Conservation (phyloP, 108 stramenopile genomes). For the Pseudonitzschia delicatissima region DNA sequence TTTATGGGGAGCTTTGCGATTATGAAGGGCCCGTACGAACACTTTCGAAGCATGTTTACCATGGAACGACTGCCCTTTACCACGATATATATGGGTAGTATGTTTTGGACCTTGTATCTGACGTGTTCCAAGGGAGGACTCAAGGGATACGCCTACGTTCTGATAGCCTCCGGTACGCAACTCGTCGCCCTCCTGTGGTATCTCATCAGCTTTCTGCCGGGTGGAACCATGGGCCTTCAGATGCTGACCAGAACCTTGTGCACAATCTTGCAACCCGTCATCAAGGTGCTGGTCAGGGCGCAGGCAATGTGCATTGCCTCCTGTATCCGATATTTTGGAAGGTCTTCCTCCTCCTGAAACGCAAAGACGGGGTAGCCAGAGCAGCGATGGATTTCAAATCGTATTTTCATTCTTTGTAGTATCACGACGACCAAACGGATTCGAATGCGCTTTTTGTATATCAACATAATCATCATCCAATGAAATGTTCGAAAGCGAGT, state of each 20-base stretch:
- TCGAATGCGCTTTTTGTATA: no score
- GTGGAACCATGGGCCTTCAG: conserved; percentile 76
- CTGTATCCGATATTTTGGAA: conserved; percentile 18
- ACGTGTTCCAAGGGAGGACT: conserved; percentile 76
- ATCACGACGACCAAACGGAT: no score
- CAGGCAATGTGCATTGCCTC: conserved; percentile 44
- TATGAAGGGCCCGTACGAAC: conserved; percentile 79
- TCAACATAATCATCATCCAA: no score
- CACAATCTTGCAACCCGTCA: conserved; percentile 68
- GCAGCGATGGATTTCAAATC: background rate
- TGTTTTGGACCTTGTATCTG: conserved; percentile 76
- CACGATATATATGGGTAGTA: conserved; percentile 67
- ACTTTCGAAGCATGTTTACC: conserved; percentile 65
- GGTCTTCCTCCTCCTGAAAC: conserved; percentile 15
- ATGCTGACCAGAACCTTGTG: conserved; percentile 63
- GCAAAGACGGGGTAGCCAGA: background rate
- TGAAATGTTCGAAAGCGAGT: no score
- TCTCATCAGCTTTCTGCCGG: conserved; percentile 86
- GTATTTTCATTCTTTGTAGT: background rate
- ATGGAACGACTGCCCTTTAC: conserved; percentile 80
- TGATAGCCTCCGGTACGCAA: conserved; percentile 62
- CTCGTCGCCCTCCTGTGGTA: conserved; percentile 83
- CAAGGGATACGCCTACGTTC: conserved; percentile 71
- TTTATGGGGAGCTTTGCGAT: conserved; percentile 92
- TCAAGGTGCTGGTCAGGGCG: conserved; percentile 59